phyloP scores from a whole-genome alignment of 2,329 filamentous ascomycete genomes.

The Hymenoscyphus fructigenus region DNA sequence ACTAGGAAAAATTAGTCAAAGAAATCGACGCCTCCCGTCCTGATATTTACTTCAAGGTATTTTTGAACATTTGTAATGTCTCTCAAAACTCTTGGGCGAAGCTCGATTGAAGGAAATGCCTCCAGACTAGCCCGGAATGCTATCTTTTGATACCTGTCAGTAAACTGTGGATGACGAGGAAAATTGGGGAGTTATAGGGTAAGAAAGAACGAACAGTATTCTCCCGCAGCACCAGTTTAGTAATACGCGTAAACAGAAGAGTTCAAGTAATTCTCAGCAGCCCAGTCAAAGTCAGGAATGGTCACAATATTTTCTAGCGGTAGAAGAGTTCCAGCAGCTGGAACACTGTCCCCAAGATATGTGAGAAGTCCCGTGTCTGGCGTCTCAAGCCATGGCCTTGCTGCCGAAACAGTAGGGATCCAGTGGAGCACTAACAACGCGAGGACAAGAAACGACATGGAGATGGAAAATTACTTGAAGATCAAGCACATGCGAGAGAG shows the following conservation, averaged over 20 bases:
- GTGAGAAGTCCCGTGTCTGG: not conserved
- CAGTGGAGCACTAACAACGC: not conserved
- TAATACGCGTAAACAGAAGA: conserved; percentile 7
- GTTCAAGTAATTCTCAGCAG: conserved; percentile 7
- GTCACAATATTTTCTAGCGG: not conserved
- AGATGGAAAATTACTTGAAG: too few relatives aligned
- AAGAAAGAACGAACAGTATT: conserved; percentile 5
- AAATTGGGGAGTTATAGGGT: too few relatives aligned
- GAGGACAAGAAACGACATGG: not conserved
- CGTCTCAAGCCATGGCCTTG: not conserved
- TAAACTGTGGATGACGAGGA: not conserved
- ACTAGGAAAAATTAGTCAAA: not conserved
- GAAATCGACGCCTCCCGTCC: too few relatives aligned
- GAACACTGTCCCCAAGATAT: not conserved
- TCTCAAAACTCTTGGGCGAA: conserved; percentile 44
- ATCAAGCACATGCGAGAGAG: too few relatives aligned
- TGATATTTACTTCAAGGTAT: conserved; percentile 10
- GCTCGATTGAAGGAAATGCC: conserved; percentile 50
- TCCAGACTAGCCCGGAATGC: conserved; percentile 47
- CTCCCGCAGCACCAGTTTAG: conserved; percentile 7
- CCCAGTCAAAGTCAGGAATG: conserved; percentile 13
- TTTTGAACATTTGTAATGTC: conserved; percentile 40
- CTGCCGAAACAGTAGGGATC: not conserved
- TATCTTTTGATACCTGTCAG: not conserved
- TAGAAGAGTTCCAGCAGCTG: not conserved